Base-by-base conservation (phyloP, 305 asterid species). In the Rubia peregrina region DNA sequence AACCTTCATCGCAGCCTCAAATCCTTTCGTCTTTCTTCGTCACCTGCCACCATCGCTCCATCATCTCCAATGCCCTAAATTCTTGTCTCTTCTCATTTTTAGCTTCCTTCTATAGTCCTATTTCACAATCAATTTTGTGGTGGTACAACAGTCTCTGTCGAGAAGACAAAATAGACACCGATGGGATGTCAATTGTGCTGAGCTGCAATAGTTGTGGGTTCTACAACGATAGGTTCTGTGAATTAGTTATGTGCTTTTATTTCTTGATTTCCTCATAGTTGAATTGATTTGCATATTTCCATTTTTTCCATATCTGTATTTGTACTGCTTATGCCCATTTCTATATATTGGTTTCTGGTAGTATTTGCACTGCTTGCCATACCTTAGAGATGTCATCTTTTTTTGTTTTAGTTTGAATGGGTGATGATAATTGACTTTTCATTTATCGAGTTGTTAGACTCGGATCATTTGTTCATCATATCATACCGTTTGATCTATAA, bases 261-360 rank as follows among this genome's bases (percentile, higher is more conserved):
- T 19, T 49, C 38, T 43, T 46, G 43, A 33, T 6, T 67, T 55
- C 38, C n/a, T 40, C 68, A 72, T 22, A 4, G 38, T 3, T 55
- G 19, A 61, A 60, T 56, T 7, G 26, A 69, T 79, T 41, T 79
- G 80, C 84, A 93, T 96, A 76, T 91, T 91, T 71, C 97, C 98
- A 17, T 93, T 78, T 80, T 89, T 71, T 64, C 72, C 70, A 89
- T 80, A 76, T 89, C 96, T 30, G 12, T 85, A 51, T 84, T 89
- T 46, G 83, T 90, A 40, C 74, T 82, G 59, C 13, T 73, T 56
- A 96, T 88, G 76, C 72, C 85, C 1, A 42, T 91, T 36, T 83
- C 80, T 55, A 79, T 80, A 74, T 77, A 86, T 80, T 91, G 95
- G 92, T 83, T 91, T 65, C 96, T 96, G 83, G 98, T 91, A 88